phyloP scores from a whole-genome alignment of 202 grass and related monocot species.

The Saccharum hybrid region DNA sequence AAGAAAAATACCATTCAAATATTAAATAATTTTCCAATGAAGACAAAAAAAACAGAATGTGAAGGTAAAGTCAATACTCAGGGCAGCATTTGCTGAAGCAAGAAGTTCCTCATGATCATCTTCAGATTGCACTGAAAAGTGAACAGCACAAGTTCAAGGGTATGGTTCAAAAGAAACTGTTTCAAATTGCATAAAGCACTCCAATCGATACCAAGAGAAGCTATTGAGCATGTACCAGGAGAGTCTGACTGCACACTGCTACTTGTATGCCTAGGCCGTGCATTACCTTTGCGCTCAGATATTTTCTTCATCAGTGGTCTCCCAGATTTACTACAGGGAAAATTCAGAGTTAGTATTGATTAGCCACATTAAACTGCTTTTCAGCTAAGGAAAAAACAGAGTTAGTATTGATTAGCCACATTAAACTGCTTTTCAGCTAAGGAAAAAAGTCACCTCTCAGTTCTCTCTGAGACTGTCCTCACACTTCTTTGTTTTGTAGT shows the following conservation, averaged over 20 bases:
- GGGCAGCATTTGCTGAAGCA: conserved; percentile 70
- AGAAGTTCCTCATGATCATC: conserved; percentile 82
- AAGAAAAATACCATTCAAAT: conserved; percentile 46
- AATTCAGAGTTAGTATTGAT: too few relatives aligned
- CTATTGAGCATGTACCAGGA: conserved; percentile 52
- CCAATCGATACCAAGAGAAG: conserved; percentile 32
- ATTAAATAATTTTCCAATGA: conserved; percentile 32
- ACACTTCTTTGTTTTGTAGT: conserved; percentile 83
- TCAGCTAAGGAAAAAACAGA: too few relatives aligned
- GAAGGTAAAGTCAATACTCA: conserved; percentile 65
- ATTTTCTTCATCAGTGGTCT: conserved; percentile 77
- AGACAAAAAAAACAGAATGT: conserved; percentile 42
- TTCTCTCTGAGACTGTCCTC: conserved; percentile 76
- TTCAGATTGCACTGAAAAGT: conserved; percentile 70
- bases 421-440: conserved; percentile 27
- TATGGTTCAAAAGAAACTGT: conserved; percentile 1
- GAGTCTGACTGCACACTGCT: conserved; percentile 60
- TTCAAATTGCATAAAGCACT: conserved; percentile 27
- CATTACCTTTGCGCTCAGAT: conserved; percentile 74
- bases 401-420: conserved; percentile 38
- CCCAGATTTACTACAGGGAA: conserved; percentile 75
- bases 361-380: too few relatives aligned
- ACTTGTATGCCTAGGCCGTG: conserved; percentile 58
- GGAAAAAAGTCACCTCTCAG: conserved; percentile 63
- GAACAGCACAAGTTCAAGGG: conserved; percentile 47